Base-by-base conservation (phyloP, 495 filamentous ascomycete genomes). In the Neurospora sp. region DNA sequence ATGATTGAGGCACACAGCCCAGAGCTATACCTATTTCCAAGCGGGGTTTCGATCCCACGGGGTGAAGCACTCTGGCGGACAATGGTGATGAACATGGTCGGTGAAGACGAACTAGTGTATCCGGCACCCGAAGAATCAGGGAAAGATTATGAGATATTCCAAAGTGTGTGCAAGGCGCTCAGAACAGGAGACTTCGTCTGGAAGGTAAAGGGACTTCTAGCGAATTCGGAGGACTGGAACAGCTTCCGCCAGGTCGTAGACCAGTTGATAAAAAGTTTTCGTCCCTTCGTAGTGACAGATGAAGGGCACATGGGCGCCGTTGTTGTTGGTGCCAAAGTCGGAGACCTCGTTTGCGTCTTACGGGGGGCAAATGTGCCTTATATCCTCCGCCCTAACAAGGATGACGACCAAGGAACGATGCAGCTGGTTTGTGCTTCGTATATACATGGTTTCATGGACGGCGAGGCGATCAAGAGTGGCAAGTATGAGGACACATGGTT, bases 221-320 rank as follows among this genome's bases (percentile, higher is more conserved):
- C 0, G 16, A n/a, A 44, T 5, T 5, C 0, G 42, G 0, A 0
- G 42, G 16, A 44, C 5, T 44, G 16, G 5, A 1, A 44, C 0
- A 0, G 18, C 16, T 8, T 18, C 0, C 1, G 8, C 14, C 0
- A 44, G 0, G 7, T 44, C 42, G 0, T 8, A 3, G 0, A 0
- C 12, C 42, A 2, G 5, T 0, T 44, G 14, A 6, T 2, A 8
- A 44, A n/a, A 18, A n/a, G 5, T 8, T 8, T 2, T 0, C n/a
- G 5, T 44, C 16, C 42, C 0, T 44, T 44, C 8, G 42, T 44
- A n/a, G 18, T 44, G 18, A 44, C 42, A 44, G 7, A 44, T 8
- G 42, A 3, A n/a, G 12, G 12, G 42, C 42, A 44, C 42, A 44
- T 44, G 42, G 42, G 42, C 2, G 18, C 18, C 14, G 42, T 18